Evolutionary conservation across 441 rosid species (phyloP).

Genomic region (Erodium chrysanthum): DNA sequence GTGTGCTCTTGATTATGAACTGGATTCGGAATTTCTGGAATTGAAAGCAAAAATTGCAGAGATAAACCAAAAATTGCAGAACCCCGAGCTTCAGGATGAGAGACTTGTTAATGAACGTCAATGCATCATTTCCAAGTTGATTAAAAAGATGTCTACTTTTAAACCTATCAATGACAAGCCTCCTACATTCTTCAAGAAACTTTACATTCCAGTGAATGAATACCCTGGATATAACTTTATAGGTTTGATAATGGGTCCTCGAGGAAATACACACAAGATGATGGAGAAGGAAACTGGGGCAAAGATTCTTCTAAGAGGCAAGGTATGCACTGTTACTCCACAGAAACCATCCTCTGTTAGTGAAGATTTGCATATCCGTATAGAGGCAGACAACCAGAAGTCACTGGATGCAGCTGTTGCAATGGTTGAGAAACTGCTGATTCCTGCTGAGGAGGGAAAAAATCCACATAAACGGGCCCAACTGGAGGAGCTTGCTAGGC

Average conservation of each 20-base stretch:
- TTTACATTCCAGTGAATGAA: constrained; percentile 23
- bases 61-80: constrained; percentile 19
- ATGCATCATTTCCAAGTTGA: constrained; percentile 16
- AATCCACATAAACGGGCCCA: constrained; percentile 20
- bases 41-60: constrained; percentile 21
- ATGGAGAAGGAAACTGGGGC: constrained; percentile 28
- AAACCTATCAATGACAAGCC: constrained; percentile 10
- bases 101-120: constrained; percentile 19
- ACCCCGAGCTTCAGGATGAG: constrained; percentile 15
- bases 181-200: constrained; percentile 20
- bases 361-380: constrained; percentile 22
- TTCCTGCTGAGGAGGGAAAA: constrained; percentile 17
- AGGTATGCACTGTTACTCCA: constrained; percentile 11
- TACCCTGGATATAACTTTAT: constrained; percentile 25
- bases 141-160: constrained; percentile 20
- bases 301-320: constrained; percentile 24
- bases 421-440: constrained; percentile 26
- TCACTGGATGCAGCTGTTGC: constrained; percentile 26
- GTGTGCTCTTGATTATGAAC: constrained; percentile 11
- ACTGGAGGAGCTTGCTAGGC: constrained; percentile 20
- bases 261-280: constrained; percentile 23
- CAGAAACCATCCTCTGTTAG: constrained; percentile 17
- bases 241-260: constrained; percentile 25
- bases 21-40: constrained; percentile 18
- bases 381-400: constrained; percentile 21